Evolutionary conservation across 768 basidiomycete genomes (phyloP).

Genomic region (Lactifluus volemus): DNA sequence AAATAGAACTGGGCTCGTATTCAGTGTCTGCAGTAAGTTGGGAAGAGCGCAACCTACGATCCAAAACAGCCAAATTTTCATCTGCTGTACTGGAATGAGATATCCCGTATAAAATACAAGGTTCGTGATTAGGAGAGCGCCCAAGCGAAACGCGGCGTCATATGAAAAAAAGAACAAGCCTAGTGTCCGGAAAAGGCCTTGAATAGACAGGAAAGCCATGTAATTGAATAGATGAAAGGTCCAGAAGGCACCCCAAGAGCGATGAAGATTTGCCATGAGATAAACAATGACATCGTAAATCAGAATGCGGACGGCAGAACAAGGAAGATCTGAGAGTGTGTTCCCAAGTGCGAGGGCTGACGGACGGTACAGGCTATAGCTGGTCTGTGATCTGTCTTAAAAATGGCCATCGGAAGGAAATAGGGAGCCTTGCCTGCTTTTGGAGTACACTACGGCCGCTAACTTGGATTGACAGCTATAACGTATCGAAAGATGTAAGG

Average conservation of each 20-base stretch:
- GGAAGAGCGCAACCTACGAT: conserved; percentile 40
- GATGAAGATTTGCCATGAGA: conserved; percentile 49
- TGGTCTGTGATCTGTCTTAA: conserved; percentile 29
- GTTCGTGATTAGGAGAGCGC: conserved; percentile 66
- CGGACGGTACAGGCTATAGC: conserved; percentile 58
- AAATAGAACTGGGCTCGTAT: conserved; percentile 51
- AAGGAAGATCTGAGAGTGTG: conserved; percentile 59
- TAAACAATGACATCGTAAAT: conserved; percentile 61
- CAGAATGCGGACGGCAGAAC: conserved; percentile 50
- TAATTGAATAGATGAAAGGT: conserved; percentile 62
- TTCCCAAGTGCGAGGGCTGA: conserved; percentile 58
- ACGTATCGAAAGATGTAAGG: neutral
- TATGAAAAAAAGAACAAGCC: conserved; percentile 49
- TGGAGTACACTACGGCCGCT: conserved; percentile 66
- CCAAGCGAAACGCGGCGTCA: conserved; percentile 44
- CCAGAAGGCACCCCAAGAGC: conserved; percentile 37
- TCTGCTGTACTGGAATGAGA: conserved; percentile 53
- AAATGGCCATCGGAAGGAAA: neutral
- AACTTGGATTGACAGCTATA: conserved; percentile 66
- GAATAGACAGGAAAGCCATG: conserved; percentile 60
- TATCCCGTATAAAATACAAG: conserved; percentile 68
- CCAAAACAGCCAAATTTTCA: conserved; percentile 85
- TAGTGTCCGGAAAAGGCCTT: conserved; percentile 76
- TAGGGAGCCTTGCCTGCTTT: conserved; percentile 41
- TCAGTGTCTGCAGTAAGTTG: neutral